phyloP scores from a whole-genome alignment of 1,284 basidiomycete species.

The Macrocystidia cucumis region DNA sequence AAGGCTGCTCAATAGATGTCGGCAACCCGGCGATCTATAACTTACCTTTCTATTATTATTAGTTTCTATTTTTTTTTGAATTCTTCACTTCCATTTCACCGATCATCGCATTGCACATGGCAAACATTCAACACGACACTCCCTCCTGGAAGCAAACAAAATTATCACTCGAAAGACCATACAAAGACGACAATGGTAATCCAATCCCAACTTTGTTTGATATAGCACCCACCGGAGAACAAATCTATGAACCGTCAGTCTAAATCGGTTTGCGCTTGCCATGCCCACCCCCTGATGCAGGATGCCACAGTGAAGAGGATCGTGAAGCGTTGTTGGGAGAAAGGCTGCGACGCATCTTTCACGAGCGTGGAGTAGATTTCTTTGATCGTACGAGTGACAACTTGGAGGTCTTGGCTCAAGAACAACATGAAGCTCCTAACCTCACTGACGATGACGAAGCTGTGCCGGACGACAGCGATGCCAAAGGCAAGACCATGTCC shows the following conservation, averaged over 20 bases:
- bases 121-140: too few relatives aligned
- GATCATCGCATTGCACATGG: too few relatives aligned
- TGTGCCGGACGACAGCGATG: constrained; percentile 13
- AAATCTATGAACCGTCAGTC: constrained; percentile 61
- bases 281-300: constrained; percentile 13
- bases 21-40: too few relatives aligned
- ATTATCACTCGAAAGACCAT: constrained; percentile 67
- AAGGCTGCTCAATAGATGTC: too few relatives aligned
- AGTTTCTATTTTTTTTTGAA: too few relatives aligned
- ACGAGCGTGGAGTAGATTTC: constrained; percentile 66
- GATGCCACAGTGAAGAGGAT: constrained; percentile 39
- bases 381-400: constrained; percentile 46
- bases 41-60: too few relatives aligned
- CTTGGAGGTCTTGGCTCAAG: constrained; percentile 1
- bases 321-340: constrained; percentile 46
- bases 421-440: constrained; percentile 14
- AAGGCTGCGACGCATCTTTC: constrained; percentile 61
- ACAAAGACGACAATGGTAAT: constrained; percentile 66
- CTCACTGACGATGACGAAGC: constrained; percentile 21
- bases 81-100: too few relatives aligned
- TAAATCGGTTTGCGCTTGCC: constrained; percentile 4
- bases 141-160: constrained; percentile 56
- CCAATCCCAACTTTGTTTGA: constrained; percentile 57
- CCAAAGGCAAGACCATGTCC: constrained; percentile 45
- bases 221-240: constrained; percentile 60